Evolutionary conservation across 768 basidiomycete genomes (phyloP), one percentile per base, ranked within the genome.

Genomic region (Dictyophora rubrovolvata): DNA sequence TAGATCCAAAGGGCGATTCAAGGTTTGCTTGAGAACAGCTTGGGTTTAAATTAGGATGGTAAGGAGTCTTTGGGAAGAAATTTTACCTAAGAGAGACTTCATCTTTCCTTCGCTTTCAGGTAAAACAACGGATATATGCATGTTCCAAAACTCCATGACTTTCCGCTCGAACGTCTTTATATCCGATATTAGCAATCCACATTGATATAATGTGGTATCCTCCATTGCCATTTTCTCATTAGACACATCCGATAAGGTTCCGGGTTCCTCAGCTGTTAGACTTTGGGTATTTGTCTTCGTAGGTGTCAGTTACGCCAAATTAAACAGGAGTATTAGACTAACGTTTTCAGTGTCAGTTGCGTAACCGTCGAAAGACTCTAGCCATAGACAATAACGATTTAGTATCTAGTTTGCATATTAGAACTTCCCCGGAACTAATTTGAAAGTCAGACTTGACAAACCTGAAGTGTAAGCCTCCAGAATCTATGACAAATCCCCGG

Each of bases 381-480:
- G 70, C 89, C 92, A 95, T 34, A 77, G 79, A 59, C 73, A 80
- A 67, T 90, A 93, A 56, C 93, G 79, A 64, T 84, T 87, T 54
- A 94, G 65, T 60, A 96, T 83, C 91, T 94, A 59, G 10, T 28
- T 28, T 28, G 35, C 9, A 33, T 46, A 46, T 50, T 34, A 23
- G 48, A 6, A 28, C 11, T 37, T 14, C 14, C 17, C 22, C 33
- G 22, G 18, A 28, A 35, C 36, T 3, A 28, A 50, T 46, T 2
- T 12, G 17, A 33, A 47, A 37, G 36, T 5, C 7, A 34, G 10
- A 10, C 21, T 14, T 60, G 54, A 64, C 75, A 42, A 53, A 92
- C 93, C 81, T 99, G 95, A 23, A 99, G 72, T 6, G 86, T 89
- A 59, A 98, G 73, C 65, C 80, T 83, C 96, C 95, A 98, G 69